These are phyloP conservation scores for Aspergillus affinis DNA, from an alignment of 495 filamentous ascomycete species.

Conservation along the genomic window DNA sequence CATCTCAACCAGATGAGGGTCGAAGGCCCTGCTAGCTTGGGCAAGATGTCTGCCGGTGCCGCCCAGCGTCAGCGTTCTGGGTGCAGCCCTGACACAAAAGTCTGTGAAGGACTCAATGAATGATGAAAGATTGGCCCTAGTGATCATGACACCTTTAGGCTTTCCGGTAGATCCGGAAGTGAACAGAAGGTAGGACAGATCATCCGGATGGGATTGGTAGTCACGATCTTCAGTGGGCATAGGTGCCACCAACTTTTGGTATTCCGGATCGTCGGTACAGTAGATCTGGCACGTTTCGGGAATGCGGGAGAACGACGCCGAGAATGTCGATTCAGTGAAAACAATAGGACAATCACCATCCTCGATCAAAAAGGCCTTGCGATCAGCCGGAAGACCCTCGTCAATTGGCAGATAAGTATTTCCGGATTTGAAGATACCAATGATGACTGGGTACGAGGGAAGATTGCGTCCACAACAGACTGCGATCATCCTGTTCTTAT, in stretches of 20 bases:
- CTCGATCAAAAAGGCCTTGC: conserved; percentile 44
- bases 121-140: conserved; percentile 45
- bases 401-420: conserved; percentile 74
- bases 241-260: conserved; percentile 22
- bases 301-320: conserved; percentile 21
- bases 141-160: conserved; percentile 90
- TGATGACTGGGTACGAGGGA: conserved; percentile 41
- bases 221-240: conserved; percentile 21
- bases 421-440: conserved; percentile 54
- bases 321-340: conserved; percentile 27
- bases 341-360: conserved; percentile 35
- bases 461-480: conserved; percentile 45
- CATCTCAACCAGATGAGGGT: conserved; percentile 39
- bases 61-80: conserved; percentile 24
- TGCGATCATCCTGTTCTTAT: conserved; percentile 37
- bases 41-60: conserved; percentile 37
- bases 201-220: conserved; percentile 64
- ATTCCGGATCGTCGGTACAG: conserved; percentile 33
- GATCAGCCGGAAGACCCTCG: conserved; percentile 42
- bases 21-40: conserved; percentile 36
- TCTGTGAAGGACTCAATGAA: conserved; percentile 42
- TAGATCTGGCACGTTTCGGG: conserved; percentile 24
- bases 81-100: conserved; percentile 25
- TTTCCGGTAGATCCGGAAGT: conserved; percentile 97
- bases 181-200: conserved; percentile 92